A percentile compares a stretch with the other conserved stretches of the same genome.
These are phyloP conservation scores for Amesomyces nigricolor DNA, from an alignment of 2,329 filamentous ascomycete genomes.

Conservation along the genomic window DNA sequence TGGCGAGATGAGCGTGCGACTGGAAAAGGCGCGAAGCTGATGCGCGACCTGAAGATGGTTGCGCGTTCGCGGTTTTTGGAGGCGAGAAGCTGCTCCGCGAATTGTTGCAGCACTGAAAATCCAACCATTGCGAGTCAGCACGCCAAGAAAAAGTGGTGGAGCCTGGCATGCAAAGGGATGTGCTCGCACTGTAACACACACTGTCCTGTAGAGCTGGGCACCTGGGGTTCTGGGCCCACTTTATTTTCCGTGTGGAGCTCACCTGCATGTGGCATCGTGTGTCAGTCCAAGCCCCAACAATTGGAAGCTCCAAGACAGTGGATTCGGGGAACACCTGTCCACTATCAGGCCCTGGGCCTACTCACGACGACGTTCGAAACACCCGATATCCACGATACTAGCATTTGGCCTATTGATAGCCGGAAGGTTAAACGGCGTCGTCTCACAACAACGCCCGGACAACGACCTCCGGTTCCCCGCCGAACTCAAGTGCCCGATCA, in stretches of 20 bases:
- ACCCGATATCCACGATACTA: too few relatives aligned
- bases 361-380: too few relatives aligned
- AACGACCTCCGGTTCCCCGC: too few relatives aligned
- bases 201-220: too few relatives aligned
- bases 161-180: too few relatives aligned
- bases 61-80: background rate
- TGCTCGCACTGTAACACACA: too few relatives aligned
- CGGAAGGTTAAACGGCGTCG: too few relatives aligned
- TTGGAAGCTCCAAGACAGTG: background rate
- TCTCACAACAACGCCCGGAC: too few relatives aligned
- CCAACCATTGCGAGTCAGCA: background rate
- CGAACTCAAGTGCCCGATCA: too few relatives aligned
- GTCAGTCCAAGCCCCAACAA: background rate
- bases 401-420: too few relatives aligned
- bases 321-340: too few relatives aligned
- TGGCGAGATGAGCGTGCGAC: background rate
- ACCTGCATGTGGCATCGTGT: background rate
- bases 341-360: too few relatives aligned
- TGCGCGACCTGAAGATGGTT: background rate
- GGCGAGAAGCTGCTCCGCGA: background rate
- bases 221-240: background rate
- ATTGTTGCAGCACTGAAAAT: background rate
- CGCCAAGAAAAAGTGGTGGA: background rate
- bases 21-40: background rate
- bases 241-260: slow-evolving; percentile 2